phyloP scores from a whole-genome alignment of 2,329 filamentous ascomycete genomes.

The Penicillium sp. region DNA sequence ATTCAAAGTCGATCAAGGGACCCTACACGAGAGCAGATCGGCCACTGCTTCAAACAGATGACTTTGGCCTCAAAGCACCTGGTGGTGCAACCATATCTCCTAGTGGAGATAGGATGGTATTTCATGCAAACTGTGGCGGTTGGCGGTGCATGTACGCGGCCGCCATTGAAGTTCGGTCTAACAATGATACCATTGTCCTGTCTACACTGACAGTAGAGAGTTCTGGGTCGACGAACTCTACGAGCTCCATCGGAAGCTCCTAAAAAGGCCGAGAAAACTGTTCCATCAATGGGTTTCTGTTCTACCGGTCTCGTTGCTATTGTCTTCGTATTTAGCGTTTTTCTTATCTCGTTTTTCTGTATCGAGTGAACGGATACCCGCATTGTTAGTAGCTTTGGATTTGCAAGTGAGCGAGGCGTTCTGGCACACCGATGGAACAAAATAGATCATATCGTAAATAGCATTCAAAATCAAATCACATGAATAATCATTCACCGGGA shows the following conservation, averaged over 20 bases:
- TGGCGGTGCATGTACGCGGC: conserved; percentile 29
- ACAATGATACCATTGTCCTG: conserved; percentile 15
- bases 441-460: neutral
- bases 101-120: conserved; percentile 29
- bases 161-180: conserved; percentile 22
- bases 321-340: neutral
- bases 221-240: neutral
- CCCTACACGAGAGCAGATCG: conserved; percentile 34
- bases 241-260: neutral
- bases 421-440: neutral
- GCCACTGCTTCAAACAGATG: conserved; percentile 34
- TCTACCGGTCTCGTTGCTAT: neutral
- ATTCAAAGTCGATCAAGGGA: conserved; percentile 38
- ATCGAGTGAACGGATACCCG: neutral
- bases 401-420: neutral
- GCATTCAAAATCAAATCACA: neutral
- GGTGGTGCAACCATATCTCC: conserved; percentile 27
- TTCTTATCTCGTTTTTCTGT: neutral
- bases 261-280: neutral
- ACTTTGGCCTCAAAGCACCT: conserved; percentile 25
- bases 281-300: neutral
- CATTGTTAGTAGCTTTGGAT: neutral
- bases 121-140: conserved; percentile 28
- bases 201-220: conserved; percentile 5
- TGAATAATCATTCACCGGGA: neutral